Evolutionary conservation across 164 flowering plant genomes (phyloP), one percentile per base, ranked within the genome.

Genomic region (Vitis amurensis): DNA sequence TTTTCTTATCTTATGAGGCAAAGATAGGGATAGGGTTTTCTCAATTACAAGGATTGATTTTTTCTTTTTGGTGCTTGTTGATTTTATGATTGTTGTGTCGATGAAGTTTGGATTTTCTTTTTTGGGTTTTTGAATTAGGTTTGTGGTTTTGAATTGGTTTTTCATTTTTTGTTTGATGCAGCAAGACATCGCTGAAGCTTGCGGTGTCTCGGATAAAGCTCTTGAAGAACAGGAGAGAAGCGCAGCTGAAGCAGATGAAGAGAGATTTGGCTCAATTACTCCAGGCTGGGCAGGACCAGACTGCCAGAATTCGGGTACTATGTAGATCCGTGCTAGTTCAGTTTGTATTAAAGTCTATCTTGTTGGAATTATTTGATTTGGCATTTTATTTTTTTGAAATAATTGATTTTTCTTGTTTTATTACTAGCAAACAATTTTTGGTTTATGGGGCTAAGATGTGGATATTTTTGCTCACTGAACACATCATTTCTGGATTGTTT

Each of bases 181-280:
- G 99, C 84, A 96, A 96, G 77, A 96, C 91, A 30, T 75, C 98
- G 2, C 74, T 96, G 81, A 93, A 81, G 77, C 82, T 96, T 37
- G 95, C 91, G 53, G 71, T 59, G 1, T 84, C 99, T 31, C 84
- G 99, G 7, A 78, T 89, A 61, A 96, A 93, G 90, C 76, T 93
- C 16, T 61, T 96, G 84, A 93, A 80, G 91, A 96, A 93, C 71
- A 96, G 91, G 83, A 87, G 83, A 70, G 92, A 83, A 4, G 81
- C 61, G 2, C 89, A 83, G 71, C 58, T 90, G 71, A 85, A 71
- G 77, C 91, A 85, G 79, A 71, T 88, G 81, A 96, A 81, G 88
- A 80, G 87, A 61, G 98, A 96, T 64, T 67, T 96, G 75, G 97
- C 99, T 12, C 88, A 89, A 72, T 80, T 96, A 73, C 91, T 96